phyloP scores from a whole-genome alignment of 192 early-diverging fungal genomes.

The Backusella circina region DNA sequence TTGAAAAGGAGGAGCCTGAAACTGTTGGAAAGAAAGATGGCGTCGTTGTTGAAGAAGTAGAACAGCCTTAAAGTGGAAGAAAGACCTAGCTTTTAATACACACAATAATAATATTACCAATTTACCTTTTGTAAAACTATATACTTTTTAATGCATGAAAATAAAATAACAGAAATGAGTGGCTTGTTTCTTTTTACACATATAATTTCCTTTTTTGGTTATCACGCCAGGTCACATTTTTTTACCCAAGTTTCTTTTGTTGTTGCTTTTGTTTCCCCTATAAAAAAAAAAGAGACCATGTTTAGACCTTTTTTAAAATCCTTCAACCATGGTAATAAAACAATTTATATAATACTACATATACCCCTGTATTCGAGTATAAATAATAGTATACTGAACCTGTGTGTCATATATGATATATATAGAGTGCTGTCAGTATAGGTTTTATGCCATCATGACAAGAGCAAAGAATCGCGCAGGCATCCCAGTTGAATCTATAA shows the following conservation, averaged over 20 bases:
- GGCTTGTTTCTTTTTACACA: neutral
- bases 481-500: neutral
- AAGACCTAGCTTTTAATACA: neutral
- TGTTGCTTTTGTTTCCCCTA: neutral
- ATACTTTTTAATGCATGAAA: neutral
- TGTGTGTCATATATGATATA: neutral
- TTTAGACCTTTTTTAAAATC: neutral
- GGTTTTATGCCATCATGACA: constrained; percentile 35
- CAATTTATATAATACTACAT: no score
- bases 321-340: neutral
- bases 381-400: neutral
- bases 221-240: neutral
- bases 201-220: neutral
- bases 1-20: neutral
- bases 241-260: neutral
- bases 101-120: neutral
- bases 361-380: neutral
- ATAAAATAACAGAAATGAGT: neutral
- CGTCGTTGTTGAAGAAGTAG: neutral
- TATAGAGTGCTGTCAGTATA: neutral
- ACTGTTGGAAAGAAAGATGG: neutral
- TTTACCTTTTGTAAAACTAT: neutral
- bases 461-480: constrained; percentile 31
- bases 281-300: neutral
- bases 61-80: neutral